Base-by-base conservation (phyloP, 1,139 yeast genomes). In the Pneumocystis canis region DNA sequence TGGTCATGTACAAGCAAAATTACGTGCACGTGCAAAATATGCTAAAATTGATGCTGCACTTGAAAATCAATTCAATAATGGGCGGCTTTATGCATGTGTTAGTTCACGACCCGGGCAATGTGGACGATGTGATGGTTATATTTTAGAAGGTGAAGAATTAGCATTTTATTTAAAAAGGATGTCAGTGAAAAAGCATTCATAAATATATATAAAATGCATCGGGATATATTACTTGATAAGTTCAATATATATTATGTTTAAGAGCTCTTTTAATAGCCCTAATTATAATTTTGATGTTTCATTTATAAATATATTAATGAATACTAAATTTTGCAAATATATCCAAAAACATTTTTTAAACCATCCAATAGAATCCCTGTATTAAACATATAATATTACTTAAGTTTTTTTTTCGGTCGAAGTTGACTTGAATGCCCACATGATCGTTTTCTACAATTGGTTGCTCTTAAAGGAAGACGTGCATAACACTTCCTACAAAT, bases 401-500 rank as follows among this genome's bases (percentile, higher is more conserved):
- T 90, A 80, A 89, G 87, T 89, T 92, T 92, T 95, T 92, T 92
- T 96, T 90, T 90, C 37, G 67, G 67, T 41, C 67, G 66, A 39
- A 64, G 61, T 59, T 92, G 98, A 85, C 92, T 92, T 80, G 96
- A 84, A 95, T 92, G 98, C 77, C 98, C 98, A 82, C 98, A 92
- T 86, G 92, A 92, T 89, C 97, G 89, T 97, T 92, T 92, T 85
- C 98, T 89, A 86, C 98, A 92, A 96, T 92, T 92, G 82, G 97
- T 92, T 75, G 98, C 98, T 87, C 97, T 92, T 80, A 97, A 96
- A 77, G 98, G 98, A 78, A 92, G 89, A 85, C 98, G 94, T 76
- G 98, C 66, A 86, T 92, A 92, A 84, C 98, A 92, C 80, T 89
- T 88, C 82, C 98, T 95, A 85, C 98, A 92, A 79, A 92, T 92